Evolutionary conservation across 352 stramenopile genomes (phyloP), one percentile per base, ranked within the genome.

Genomic region (Thalassiosira sp.): DNA sequence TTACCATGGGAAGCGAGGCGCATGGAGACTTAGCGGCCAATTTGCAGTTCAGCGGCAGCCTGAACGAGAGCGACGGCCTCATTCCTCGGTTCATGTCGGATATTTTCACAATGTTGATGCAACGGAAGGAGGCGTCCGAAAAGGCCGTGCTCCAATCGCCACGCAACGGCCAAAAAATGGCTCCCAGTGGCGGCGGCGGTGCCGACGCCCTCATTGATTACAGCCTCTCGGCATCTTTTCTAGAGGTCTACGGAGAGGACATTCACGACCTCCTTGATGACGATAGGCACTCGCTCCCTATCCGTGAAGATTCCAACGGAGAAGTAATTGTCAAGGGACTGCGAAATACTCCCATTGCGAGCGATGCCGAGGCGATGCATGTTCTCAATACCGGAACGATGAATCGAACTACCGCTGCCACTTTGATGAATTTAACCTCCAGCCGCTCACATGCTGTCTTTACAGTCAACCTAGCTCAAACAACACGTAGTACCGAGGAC

Each of bases 241-340:
- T 99, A 3, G 97, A 99, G 83, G 98, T 99, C 13, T 98, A 98
- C 48, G 95, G 95, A 18, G 95, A 99, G 84, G 95, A 98, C 64
- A 97, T 99, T 57, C 93, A 96, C 63, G 96, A 99, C 79, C 76
- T 99, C 24, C 79, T 98, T 37, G 31, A 37, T 16, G 82, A 95
- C 8, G 77, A 94, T 71, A 80, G 79, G 24, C 76, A 68, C 35
- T 88, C 83, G 37, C 61, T 93, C 6, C 88, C 82, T n/a, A 67
- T 91, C 27, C 79, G 84, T 20, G 83, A 93, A 72, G 82, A 90
- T 79, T 69, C 74, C 5, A 84, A 82, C 64, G 79, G 80, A 45
- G 83, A 81, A 45, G 74, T 93, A 24, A 71, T 89, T 22, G 79
- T 91, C 13, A 59, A 65, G 25, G 87, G 87, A 35, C 68, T 93